A percentile compares a stretch with the other conserved stretches of the same genome.
Evolutionary conservation across 305 asterid species (phyloP).

Genomic region (Petunia hybrid): DNA sequence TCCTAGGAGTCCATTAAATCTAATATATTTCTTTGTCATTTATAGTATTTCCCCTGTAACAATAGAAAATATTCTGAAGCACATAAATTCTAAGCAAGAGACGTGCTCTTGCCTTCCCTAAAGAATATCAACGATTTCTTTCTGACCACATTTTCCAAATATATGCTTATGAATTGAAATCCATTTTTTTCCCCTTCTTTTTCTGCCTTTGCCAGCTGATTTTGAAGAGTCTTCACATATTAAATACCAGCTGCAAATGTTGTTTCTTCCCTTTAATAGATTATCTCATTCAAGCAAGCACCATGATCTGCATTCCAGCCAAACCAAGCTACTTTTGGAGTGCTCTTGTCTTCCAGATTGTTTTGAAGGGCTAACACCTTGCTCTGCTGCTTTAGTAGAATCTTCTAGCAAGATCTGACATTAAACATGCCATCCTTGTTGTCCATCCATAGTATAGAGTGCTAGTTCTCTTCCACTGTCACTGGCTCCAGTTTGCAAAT

Average conservation of each 20-base stretch:
- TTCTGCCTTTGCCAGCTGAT: not conserved
- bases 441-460: not conserved
- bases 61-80: not conserved
- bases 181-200: not conserved
- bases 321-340: not conserved
- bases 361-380: not conserved
- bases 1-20: not conserved
- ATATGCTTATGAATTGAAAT: not conserved
- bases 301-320: not conserved
- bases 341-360: not conserved
- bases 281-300: slow-evolving; percentile 18
- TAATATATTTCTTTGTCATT: not conserved
- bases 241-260: not conserved
- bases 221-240: not conserved
- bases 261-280: not conserved
- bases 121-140: not conserved
- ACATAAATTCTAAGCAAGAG: not conserved
- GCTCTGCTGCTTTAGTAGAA: not conserved
- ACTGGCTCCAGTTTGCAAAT: not conserved
- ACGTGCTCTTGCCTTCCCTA: not conserved
- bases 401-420: slow-evolving; percentile 1
- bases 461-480: slow-evolving; percentile 5
- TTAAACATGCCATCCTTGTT: not conserved
- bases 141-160: not conserved
- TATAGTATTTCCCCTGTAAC: not conserved